Conservation (phyloP, 257 asterid genomes). For the Plectranthus barbatus region DNA sequence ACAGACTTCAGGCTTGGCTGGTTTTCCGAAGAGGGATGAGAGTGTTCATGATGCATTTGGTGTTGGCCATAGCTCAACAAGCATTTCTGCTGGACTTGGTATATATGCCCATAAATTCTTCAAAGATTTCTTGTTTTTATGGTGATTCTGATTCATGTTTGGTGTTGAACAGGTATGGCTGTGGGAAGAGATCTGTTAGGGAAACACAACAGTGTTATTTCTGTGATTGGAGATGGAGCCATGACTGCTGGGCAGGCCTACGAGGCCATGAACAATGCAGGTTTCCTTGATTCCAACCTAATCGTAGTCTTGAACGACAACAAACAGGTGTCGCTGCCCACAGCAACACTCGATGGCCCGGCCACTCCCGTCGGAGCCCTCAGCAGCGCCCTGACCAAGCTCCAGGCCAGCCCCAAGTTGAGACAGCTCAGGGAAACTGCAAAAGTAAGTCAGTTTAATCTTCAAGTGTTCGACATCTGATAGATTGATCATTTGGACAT, state of each 20-base stretch:
- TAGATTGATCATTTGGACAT: not conserved
- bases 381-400: conserved; percentile 10
- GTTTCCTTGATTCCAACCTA: conserved; percentile 1
- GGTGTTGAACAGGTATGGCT: not conserved
- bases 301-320: conserved; percentile 6
- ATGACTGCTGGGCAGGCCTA: conserved; percentile 9
- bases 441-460: not conserved
- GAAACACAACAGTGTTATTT: not conserved
- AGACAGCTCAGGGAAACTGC: conserved; percentile 8
- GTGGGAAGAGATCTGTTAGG: conserved; percentile 2
- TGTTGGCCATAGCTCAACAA: conserved; percentile 11
- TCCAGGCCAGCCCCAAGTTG: conserved; percentile 10
- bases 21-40: conserved; percentile 10
- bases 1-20: conserved; percentile 1
- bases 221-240: conserved; percentile 5
- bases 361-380: conserved; percentile 9
- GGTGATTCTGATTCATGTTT: not conserved
- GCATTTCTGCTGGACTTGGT: conserved; percentile 10
- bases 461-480: not conserved
- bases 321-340: conserved; percentile 8
- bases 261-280: conserved; percentile 8
- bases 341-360: conserved; percentile 3
- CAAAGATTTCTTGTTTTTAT: too few species aligned
- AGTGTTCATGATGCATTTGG: conserved; percentile 7
- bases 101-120: not conserved